These are phyloP conservation scores for Solanum medicagineum DNA, from an alignment of 257 asterid genomes.

Conservation along the genomic window DNA sequence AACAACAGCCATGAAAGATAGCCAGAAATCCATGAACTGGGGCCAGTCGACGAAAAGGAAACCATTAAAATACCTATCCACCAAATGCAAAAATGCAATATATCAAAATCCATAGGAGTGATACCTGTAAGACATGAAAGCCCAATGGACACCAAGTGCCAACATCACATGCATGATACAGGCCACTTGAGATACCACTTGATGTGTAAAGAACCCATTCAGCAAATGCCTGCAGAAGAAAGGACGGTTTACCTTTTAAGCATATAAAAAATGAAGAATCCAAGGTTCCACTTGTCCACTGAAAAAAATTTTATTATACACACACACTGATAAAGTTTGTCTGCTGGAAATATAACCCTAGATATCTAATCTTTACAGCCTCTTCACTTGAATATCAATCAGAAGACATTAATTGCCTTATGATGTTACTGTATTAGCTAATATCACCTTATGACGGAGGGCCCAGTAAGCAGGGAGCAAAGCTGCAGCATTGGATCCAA, in stretches of 20 bases:
- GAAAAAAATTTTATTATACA: neutral
- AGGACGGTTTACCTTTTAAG: neutral
- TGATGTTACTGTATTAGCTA: neutral
- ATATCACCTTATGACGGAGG: constrained; percentile 73
- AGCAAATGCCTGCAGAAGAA: constrained; percentile 63
- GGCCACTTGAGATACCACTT: constrained; percentile 87
- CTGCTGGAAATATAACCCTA: neutral
- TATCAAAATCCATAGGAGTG: neutral
- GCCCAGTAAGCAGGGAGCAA: constrained; percentile 92
- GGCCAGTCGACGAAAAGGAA: neutral
- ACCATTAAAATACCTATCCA: neutral
- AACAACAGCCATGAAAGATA: constrained; percentile 95
- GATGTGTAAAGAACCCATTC: constrained; percentile 94
- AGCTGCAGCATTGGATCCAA: constrained; percentile 95
- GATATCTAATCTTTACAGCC: neutral
- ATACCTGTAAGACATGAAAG: constrained; percentile 80
- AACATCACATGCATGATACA: constrained; percentile 92
- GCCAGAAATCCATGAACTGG: constrained; percentile 98
- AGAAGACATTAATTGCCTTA: neutral
- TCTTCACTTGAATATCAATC: neutral
- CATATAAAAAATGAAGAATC: neutral
- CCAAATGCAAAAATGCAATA: neutral
- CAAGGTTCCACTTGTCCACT: neutral
- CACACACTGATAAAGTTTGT: neutral
- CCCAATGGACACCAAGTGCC: constrained; percentile 90